Base-by-base conservation (phyloP, 352 stramenopile genomes). In the Pythium diclinum region DNA sequence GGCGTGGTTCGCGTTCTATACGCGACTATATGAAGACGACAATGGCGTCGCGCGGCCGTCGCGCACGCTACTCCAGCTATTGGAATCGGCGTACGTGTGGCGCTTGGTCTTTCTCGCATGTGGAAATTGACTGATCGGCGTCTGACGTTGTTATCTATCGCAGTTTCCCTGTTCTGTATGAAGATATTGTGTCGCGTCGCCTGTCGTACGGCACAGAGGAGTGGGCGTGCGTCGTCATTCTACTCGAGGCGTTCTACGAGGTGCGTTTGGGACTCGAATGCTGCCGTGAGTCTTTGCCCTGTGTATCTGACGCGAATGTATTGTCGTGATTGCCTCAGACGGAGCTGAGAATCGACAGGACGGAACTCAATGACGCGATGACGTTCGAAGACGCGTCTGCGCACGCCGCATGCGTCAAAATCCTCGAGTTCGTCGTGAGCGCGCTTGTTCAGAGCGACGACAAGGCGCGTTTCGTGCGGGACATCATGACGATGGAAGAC, bases 401-500 rank as follows among this genome's bases (percentile, higher is more conserved):
- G 8, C 30, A 73, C 49, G 28, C 51, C 0, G 25, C 36, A 28
- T 53, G 83, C 3, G 21, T 59, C 6, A 21, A 56, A 0, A 38
- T 81, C 5, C 60, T 89, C 48, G 78, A 82, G 65, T 72, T 86
- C 6, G 47, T 75, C n/a, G 60, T 91, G 19, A 69, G 67, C 3
- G 81, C 77, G 23, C 66, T 84, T 0, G 81, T 91, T 21, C 83
- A 88, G 62, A 79, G 83, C 30, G 78, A 88, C 23, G 52, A 73
- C 14, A 86, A 86, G 30, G 66, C 73, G 19, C 63, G 34, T 19
- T 89, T 89, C 48, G 78, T 91, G 7, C 77, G 77, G 25, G 83
- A 89, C 46, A 91, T 90, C 65, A 61, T 88, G 72, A 67, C 61
- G 38, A 82, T 91, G 76, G 69, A 81, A 42, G 75, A 85, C n/a